phyloP scores from a whole-genome alignment of 805 yeast genomes.

The Pichia cabralensis region DNA sequence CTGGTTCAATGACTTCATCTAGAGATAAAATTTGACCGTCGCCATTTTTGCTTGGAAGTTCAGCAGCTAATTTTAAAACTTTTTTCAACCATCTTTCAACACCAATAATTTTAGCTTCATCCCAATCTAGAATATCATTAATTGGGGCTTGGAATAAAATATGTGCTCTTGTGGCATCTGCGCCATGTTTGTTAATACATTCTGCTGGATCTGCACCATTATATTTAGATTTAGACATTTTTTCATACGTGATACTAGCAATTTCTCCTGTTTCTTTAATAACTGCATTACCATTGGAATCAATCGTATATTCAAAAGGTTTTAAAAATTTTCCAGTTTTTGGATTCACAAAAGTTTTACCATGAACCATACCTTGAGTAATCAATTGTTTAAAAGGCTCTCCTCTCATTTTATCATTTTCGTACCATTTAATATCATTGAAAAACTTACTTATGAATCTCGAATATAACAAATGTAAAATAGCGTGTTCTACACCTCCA shows the following conservation, averaged over 20 bases:
- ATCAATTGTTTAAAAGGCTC: constrained; percentile 78
- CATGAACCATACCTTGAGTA: constrained; percentile 98
- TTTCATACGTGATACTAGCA: constrained; percentile 62
- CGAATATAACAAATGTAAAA: constrained; percentile 77
- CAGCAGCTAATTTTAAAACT: constrained; percentile 28
- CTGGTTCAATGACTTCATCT: constrained; percentile 13
- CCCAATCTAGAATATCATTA: constrained; percentile 78
- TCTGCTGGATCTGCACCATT: constrained; percentile 88
- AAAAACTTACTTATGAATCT: constrained; percentile 80
- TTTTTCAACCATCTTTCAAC: constrained; percentile 76
- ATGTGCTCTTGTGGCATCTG: constrained; percentile 93
- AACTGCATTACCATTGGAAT: constrained; percentile 31
- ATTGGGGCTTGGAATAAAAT: constrained; percentile 88
- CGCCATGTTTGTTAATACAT: constrained; percentile 70
- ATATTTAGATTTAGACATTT: constrained; percentile 93
- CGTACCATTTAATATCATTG: constrained; percentile 61
- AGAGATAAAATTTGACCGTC: constrained; percentile 8
- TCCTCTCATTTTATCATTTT: constrained; percentile 36
- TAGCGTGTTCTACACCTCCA: constrained; percentile 97
- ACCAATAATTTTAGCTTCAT: constrained; percentile 78
- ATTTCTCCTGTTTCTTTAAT: constrained; percentile 39
- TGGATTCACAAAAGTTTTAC: constrained; percentile 72
- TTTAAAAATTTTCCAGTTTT: constrained; percentile 62
- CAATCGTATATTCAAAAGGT: constrained; percentile 57
- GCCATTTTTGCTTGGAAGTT: constrained; percentile 15